Percentiles rank a stretch among this genome's conserved stretches.
Evolutionary conservation across 345 rosid species (phyloP).

Genomic region (Schrenkiella parvula): DNA sequence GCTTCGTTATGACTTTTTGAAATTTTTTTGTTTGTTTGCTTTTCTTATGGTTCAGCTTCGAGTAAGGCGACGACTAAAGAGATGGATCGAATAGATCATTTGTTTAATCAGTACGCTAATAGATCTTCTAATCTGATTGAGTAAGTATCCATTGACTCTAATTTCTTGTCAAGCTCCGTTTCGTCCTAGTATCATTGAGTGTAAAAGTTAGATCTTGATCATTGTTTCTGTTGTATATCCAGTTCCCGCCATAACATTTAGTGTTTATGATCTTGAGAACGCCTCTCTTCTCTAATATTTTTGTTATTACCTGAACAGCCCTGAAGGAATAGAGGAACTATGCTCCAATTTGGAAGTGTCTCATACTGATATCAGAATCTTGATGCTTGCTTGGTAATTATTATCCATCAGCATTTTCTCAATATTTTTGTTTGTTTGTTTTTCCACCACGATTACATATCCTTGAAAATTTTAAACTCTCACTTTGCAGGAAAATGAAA

Average conservation of each 20-base stretch:
- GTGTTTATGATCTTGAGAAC: neutral
- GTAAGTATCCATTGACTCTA: constrained; percentile 45
- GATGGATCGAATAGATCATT: constrained; percentile 84
- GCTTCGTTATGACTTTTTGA: neutral
- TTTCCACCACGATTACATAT: neutral
- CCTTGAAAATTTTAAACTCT: constrained; percentile 5
- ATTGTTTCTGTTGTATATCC: neutral
- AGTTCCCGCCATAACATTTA: neutral
- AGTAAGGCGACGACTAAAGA: constrained; percentile 87
- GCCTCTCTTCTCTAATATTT: neutral
- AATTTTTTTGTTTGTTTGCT: neutral
- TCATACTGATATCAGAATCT: constrained; percentile 88
- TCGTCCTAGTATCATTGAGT: neutral
- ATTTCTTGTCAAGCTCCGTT: neutral
- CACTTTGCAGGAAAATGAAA: constrained; percentile 79
- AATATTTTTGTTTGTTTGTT: neutral
- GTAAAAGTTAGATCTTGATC: neutral
- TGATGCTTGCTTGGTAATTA: constrained; percentile 96
- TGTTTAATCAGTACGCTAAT: constrained; percentile 67
- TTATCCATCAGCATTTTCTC: neutral
- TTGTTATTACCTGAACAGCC: constrained; percentile 48
- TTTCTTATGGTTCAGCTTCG: constrained; percentile 54
- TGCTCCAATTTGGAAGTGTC: constrained; percentile 85
- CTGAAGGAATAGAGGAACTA: constrained; percentile 88
- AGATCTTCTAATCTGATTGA: constrained; percentile 75